Conservation (phyloP, 768 basidiomycete genomes). For the Saitozyma podzolica region DNA sequence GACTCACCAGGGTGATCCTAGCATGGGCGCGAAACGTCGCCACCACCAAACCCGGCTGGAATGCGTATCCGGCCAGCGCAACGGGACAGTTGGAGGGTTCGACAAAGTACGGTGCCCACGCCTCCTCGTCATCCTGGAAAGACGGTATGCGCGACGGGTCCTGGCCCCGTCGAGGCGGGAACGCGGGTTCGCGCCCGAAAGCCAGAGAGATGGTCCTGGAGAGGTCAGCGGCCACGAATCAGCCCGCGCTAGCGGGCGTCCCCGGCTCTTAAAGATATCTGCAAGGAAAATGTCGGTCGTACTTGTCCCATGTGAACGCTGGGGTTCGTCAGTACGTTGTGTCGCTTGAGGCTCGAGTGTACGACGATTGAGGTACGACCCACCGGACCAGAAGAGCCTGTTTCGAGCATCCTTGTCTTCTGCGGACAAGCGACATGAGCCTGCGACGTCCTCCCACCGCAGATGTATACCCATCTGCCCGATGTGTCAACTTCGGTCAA, state of each 20-base stretch:
- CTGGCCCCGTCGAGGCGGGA: slow-evolving; percentile 7
- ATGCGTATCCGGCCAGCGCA: slow-evolving; percentile 11
- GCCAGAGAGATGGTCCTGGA: slow-evolving; percentile 15
- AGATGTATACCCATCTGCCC: slow-evolving; percentile 17
- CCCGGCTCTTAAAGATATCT: too few species aligned
- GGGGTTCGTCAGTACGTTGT: too few species aligned
- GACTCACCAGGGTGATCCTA: slow-evolving; percentile 6
- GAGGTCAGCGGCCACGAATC: too few species aligned
- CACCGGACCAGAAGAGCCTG: slow-evolving; percentile 15
- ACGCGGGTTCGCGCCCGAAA: slow-evolving; percentile 16
- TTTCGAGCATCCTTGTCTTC: slow-evolving; percentile 14
- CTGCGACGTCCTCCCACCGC: slow-evolving; percentile 5
- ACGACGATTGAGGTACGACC: too few species aligned
- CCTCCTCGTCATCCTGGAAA: slow-evolving; percentile 16
- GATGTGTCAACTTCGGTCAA: not conserved
- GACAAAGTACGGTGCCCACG: slow-evolving; percentile 16
- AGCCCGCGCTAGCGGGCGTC: too few species aligned
- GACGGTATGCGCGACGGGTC: slow-evolving; percentile 12
- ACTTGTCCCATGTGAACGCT: slow-evolving; percentile 26
- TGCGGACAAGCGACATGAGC: slow-evolving; percentile 6
- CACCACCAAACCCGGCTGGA: not conserved
- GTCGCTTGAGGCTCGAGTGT: too few species aligned
- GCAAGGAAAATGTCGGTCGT: not conserved
- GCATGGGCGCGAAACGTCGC: slow-evolving; percentile 6
- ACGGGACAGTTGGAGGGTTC: slow-evolving; percentile 17